Evolutionary conservation across 2,329 filamentous ascomycete species (phyloP).

Genomic region (Diplocarpon mali): DNA sequence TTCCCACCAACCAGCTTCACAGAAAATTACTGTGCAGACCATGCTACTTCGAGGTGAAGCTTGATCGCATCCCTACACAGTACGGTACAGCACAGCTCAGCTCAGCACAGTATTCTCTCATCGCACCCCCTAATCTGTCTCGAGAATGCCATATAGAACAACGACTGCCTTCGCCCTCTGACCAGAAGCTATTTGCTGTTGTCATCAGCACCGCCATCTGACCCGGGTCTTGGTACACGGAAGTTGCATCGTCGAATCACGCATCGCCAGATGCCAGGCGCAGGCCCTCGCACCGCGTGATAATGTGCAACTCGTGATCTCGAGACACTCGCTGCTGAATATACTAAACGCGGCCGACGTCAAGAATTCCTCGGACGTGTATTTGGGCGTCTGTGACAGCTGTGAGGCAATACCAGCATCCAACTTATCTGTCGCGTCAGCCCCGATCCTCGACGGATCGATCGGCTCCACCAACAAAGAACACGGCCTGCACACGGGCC

Average conservation of each 20-base stretch:
- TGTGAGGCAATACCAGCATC: background rate
- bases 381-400: background rate
- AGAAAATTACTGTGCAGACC: no score
- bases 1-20: no score
- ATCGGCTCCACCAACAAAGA: no score
- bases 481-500: no score
- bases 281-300: constrained; percentile 6
- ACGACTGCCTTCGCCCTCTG: background rate
- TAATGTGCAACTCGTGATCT: constrained; percentile 6
- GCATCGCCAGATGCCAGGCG: constrained; percentile 6
- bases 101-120: no score
- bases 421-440: no score
- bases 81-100: no score
- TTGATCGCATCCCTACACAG: no score
- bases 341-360: background rate
- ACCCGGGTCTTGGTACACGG: background rate
- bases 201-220: constrained; percentile 2
- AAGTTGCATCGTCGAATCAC: constrained; percentile 6
- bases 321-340: constrained; percentile 1
- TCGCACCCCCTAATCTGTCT: no score
- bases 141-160: no score
- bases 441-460: no score
- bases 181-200: background rate
- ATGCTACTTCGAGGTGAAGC: no score
- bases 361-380: background rate